phyloP scores from a whole-genome alignment of 768 basidiomycete genomes.

The Mycena sanguinolenta region DNA sequence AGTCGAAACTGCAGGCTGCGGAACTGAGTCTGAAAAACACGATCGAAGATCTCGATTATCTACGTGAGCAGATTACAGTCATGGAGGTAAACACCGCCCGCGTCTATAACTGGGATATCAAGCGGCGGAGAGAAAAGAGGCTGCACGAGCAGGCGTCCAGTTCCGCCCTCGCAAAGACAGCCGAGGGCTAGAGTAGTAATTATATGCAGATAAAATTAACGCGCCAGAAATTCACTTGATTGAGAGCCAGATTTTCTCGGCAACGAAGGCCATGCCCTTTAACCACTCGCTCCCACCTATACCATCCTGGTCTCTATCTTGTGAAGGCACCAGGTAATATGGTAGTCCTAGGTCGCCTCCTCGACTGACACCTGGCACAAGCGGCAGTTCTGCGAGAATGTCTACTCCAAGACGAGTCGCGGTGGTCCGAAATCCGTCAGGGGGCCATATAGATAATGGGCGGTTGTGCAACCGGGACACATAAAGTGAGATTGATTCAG shows the following conservation, averaged over 20 bases:
- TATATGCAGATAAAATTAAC: conserved; percentile 1
- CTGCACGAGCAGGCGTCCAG: conserved; percentile 50
- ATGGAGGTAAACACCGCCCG: conserved; percentile 98
- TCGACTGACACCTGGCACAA: conserved; percentile 80
- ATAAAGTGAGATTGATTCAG: conserved; percentile 91
- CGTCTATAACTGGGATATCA: conserved; percentile 97
- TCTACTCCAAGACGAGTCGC: conserved; percentile 69
- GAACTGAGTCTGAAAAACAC: conserved; percentile 75
- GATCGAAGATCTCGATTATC: conserved; percentile 90
- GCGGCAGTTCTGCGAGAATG: conserved; percentile 85
- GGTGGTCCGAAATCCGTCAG: conserved; percentile 71
- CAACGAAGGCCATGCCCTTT: conserved; percentile 40
- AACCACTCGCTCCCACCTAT: conserved; percentile 44
- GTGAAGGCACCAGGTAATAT: conserved; percentile 48
- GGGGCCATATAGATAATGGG: conserved; percentile 81
- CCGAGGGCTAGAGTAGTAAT: conserved; percentile 15
- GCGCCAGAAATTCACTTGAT: neutral
- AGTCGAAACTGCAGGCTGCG: conserved; percentile 81
- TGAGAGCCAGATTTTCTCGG: conserved; percentile 35
- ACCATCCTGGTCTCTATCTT: conserved; percentile 34
- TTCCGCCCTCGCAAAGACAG: conserved; percentile 1
- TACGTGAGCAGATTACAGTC: conserved; percentile 94
- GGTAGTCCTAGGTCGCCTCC: conserved; percentile 80
- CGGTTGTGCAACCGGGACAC: conserved; percentile 77
- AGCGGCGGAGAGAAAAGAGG: conserved; percentile 75